Percentiles rank a stretch among this genome's conserved stretches.
phyloP scores from a whole-genome alignment of 495 filamentous ascomycete species.

The Annulohypoxylon stygium region DNA sequence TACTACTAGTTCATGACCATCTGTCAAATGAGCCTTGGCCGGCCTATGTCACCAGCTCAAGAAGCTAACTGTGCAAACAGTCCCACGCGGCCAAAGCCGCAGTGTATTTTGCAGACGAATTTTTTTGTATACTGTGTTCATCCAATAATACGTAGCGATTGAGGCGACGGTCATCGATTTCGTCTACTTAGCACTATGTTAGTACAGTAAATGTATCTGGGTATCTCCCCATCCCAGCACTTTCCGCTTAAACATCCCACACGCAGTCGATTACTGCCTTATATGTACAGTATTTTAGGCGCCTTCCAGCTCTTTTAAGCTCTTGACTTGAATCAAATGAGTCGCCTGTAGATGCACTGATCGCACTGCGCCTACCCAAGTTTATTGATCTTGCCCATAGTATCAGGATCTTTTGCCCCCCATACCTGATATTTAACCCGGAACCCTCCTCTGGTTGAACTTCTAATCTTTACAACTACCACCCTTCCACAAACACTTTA shows the following conservation, averaged over 20 bases:
- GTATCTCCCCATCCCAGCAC: conserved; percentile 17
- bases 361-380: background rate
- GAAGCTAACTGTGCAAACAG: conserved; percentile 4
- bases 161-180: background rate
- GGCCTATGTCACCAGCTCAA: background rate
- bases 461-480: background rate
- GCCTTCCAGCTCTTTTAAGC: background rate
- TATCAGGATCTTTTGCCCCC: background rate
- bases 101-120: background rate
- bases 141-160: background rate
- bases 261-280: no score
- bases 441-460: background rate
- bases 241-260: background rate
- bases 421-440: background rate
- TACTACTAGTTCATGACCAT: background rate
- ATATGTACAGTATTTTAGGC: background rate
- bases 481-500: conserved; percentile 13
- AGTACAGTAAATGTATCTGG: background rate
- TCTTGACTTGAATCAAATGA: background rate
- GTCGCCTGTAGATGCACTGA: background rate
- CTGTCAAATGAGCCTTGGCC: conserved; percentile 6
- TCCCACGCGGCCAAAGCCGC: background rate
- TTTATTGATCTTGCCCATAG: background rate
- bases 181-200: background rate
- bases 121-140: background rate